A percentile compares a stretch with the other conserved stretches of the same genome.
These are phyloP conservation scores for Sporothrix pseudoabietina DNA, from an alignment of 2,329 filamentous ascomycete species.

Conservation along the genomic window DNA sequence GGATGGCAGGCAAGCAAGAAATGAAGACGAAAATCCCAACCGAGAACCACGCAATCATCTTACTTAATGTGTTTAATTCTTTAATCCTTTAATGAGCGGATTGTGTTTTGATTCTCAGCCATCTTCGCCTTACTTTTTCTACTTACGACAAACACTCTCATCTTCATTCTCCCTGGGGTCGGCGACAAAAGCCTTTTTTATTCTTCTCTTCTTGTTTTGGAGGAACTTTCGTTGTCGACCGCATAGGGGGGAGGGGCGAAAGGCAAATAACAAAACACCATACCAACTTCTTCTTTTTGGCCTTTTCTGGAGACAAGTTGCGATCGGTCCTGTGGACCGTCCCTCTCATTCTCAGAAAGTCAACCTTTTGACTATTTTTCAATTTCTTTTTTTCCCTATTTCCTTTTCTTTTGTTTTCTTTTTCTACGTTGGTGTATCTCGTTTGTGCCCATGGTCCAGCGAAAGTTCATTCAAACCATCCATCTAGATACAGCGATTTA, in stretches of 20 bases:
- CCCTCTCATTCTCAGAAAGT: neutral
- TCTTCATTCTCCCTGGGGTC: neutral
- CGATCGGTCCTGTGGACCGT: constrained; percentile 6
- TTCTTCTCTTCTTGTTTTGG: constrained; percentile 19
- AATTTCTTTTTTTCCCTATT: neutral
- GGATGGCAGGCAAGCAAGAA: neutral
- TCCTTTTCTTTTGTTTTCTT: constrained; percentile 17
- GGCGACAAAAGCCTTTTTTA: constrained; percentile 16
- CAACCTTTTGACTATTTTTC: constrained; percentile 3
- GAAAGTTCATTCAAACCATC: neutral
- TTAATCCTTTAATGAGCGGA: constrained; percentile 17
- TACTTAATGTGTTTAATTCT: constrained; percentile 17
- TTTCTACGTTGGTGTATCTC: constrained; percentile 6
- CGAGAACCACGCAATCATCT: neutral
- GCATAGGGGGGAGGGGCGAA: constrained; percentile 14
- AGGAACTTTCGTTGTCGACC: constrained; percentile 22
- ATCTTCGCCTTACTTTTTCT: neutral
- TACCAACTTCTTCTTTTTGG: constrained; percentile 9
- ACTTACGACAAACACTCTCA: neutral
- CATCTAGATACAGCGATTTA: constrained; percentile 30
- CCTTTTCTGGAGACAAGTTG: neutral
- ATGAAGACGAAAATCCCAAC: neutral
- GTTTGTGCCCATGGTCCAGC: neutral
- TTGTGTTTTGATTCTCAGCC: neutral
- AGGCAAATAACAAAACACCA: constrained; percentile 24